Conservation (phyloP, 2,329 filamentous ascomycete genomes). For the Pseudogymnoascus sp. region DNA sequence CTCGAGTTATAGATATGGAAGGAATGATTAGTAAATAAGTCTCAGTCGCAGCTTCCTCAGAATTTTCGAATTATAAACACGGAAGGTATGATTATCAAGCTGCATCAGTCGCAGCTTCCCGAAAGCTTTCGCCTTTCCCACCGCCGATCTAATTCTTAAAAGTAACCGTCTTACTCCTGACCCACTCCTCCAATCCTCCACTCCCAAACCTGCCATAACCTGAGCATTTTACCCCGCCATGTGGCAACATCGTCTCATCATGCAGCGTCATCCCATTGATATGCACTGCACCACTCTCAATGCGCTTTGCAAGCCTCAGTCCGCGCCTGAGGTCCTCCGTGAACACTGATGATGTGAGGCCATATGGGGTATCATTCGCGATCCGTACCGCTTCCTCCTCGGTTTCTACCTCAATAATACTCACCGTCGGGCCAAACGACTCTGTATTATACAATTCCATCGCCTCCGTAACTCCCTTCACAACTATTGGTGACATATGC, state of each 20-base stretch:
- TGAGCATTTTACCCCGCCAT: conserved; percentile 58
- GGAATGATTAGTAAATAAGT: too few relatives aligned
- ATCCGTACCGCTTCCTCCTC: conserved; percentile 67
- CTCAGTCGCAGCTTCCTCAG: too few relatives aligned
- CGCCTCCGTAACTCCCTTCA: conserved; percentile 57
- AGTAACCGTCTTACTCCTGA: conserved; percentile 57
- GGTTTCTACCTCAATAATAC: conserved; percentile 56
- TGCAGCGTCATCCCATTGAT: conserved; percentile 62
- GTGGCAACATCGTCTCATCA: conserved; percentile 55
- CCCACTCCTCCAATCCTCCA: conserved; percentile 52
- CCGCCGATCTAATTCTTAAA: conserved; percentile 30
- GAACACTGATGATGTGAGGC: conserved; percentile 64
- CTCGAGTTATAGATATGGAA: too few relatives aligned
- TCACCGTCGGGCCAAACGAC: conserved; percentile 70
- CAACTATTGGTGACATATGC: conserved; percentile 55
- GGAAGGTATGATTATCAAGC: too few relatives aligned
- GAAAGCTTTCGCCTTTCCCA: background rate
- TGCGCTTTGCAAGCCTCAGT: conserved; percentile 49
- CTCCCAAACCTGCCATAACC: conserved; percentile 55
- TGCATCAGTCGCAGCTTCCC: too few relatives aligned
- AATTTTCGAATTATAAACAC: too few relatives aligned
- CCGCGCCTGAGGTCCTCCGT: conserved; percentile 58
- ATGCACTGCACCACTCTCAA: conserved; percentile 62
- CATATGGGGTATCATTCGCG: conserved; percentile 78
- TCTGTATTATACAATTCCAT: conserved; percentile 74